Base-by-base conservation (phyloP, 2,329 filamentous ascomycete species). In the Aureobasidium pullulans region DNA sequence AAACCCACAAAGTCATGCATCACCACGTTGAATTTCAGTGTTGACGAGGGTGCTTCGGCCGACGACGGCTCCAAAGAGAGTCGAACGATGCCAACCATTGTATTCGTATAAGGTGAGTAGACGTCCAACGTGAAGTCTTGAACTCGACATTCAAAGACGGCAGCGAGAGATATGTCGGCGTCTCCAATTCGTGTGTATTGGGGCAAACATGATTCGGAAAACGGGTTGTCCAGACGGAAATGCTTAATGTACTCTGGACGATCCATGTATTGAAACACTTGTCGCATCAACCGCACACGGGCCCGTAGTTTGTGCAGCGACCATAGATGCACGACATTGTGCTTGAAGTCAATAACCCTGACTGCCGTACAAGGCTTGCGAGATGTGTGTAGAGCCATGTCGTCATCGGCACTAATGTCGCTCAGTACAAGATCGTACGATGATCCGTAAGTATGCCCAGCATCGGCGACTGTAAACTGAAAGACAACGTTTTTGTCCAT, bases 1-100 rank as follows among this genome's bases (percentile, higher is more conserved):
- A 99, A 99, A 1, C 94, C 94, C 37, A 94, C 77, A 75, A 99
- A 84, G 69, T 97, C 91, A 69, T 96, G 92, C 90, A 99, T 96
- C 34, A 97, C 92, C 5, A 97, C 92, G 68, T 97, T 99, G 76
- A 99, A 99, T 71, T 97, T 99, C 60, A 97, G 77, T 2, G 90
- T 96, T 61, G 89, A 94, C 11, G 90, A 89, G 13, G 94, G 94
- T 4, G 92, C 93, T 67, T 95, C 87, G 2, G 93, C 92, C 49
- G 90, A 93, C 0, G 93, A 97, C 13, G 94, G 94, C 70, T 99
- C 94, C 6, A 99, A 77, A 0, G 93, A 93, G 39, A 99, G 77
- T 68, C 91, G 89, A 64, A 99, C 84, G 59, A 96, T 93, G 46
- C 93, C 94, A 62, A 97, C 84, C 8, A 90, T 89, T 66, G 91